Evolutionary conservation across 345 rosid species (phyloP).

Genomic region (Brassica cretica): DNA sequence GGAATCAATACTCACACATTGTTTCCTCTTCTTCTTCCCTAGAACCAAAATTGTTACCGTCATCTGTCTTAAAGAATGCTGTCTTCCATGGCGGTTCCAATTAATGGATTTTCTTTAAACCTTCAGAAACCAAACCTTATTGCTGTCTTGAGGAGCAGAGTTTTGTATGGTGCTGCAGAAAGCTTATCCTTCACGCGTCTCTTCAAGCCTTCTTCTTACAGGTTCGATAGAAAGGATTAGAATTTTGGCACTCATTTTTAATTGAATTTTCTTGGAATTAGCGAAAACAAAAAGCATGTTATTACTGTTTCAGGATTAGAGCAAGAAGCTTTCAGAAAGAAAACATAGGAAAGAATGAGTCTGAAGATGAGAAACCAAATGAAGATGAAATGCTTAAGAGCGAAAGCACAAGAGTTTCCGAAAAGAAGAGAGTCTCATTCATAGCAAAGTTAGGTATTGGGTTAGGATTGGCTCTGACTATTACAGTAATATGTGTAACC

Average conservation of each 20-base stretch:
- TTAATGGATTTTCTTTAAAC: constrained; percentile 39
- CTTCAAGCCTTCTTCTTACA: constrained; percentile 35
- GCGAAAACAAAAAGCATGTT: not conserved
- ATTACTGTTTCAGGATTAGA: constrained; percentile 36
- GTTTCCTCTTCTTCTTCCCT: not conserved
- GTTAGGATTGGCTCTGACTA: constrained; percentile 54
- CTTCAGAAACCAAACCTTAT: constrained; percentile 30
- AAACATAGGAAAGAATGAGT: constrained; percentile 40
- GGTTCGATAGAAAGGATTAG: constrained; percentile 31
- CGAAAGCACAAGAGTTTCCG: constrained; percentile 21
- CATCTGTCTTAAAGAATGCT: constrained; percentile 38
- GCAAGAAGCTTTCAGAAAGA: constrained; percentile 44
- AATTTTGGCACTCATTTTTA: not conserved
- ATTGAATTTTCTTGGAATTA: not conserved
- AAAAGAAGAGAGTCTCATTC: constrained; percentile 44
- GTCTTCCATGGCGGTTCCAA: constrained; percentile 42
- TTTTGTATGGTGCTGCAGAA: not conserved
- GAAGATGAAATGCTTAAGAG: constrained; percentile 32
- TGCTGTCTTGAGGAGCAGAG: constrained; percentile 9
- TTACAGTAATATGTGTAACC: constrained; percentile 49
- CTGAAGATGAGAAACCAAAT: constrained; percentile 33
- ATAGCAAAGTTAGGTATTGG: constrained; percentile 54
- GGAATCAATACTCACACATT: constrained; percentile 7
- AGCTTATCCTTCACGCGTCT: constrained; percentile 15
- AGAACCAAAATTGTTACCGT: not conserved